These are phyloP conservation scores for Penicillium sp. DNA, from an alignment of 2,329 filamentous ascomycete species.

Conservation along the genomic window DNA sequence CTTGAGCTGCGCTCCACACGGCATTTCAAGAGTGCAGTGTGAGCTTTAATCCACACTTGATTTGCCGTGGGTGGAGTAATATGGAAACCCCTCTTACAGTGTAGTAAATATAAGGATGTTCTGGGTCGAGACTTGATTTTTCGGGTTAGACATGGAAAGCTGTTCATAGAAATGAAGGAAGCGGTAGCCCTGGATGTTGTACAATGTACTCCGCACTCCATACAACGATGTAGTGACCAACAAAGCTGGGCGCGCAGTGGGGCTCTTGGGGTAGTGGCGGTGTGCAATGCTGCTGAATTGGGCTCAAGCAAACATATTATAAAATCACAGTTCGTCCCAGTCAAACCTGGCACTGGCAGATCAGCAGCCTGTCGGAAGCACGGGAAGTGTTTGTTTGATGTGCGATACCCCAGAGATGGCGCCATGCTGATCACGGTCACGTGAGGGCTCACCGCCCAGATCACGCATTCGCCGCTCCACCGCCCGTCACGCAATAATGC, in stretches of 20 bases:
- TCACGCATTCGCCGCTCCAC: constrained; percentile 4
- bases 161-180: not conserved
- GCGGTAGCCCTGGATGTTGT: not conserved
- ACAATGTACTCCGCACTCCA: not conserved
- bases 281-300: not conserved
- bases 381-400: constrained; percentile 3
- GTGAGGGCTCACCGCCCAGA: constrained; percentile 14
- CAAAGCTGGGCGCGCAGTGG: not conserved
- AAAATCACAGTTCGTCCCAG: not conserved
- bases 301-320: not conserved
- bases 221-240: not conserved
- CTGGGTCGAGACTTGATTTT: not conserved
- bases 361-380: constrained; percentile 9
- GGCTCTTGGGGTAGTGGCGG: not conserved
- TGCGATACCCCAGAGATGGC: constrained; percentile 19
- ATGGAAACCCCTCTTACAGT: not conserved
- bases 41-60: not conserved
- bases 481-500: constrained; percentile 2
- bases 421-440: constrained; percentile 22
- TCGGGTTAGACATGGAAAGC: not conserved
- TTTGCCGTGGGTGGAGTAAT: not conserved
- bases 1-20: not conserved
- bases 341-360: constrained; percentile 10
- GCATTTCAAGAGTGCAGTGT: not conserved
- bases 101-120: not conserved